Percentiles rank a stretch among this genome's conserved stretches.
Conservation (phyloP, 768 basidiomycete genomes). For the Amanita thiersii region DNA sequence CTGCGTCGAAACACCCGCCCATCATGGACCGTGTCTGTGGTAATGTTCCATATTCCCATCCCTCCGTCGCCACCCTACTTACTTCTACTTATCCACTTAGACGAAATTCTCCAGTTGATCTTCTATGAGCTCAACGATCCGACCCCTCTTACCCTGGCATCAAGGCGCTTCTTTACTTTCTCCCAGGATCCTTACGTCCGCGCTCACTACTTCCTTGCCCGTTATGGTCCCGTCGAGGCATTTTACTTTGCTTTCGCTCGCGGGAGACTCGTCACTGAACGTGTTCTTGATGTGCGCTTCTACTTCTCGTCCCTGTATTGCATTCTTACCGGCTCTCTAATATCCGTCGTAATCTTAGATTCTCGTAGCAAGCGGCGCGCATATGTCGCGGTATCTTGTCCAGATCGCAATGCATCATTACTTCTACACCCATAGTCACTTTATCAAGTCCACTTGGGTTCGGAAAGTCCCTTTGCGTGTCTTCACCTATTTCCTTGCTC, state of each 20-base stretch:
- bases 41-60: slow-evolving; percentile 18
- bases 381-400: slow-evolving; percentile 70
- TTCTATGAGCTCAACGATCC: slow-evolving; percentile 69
- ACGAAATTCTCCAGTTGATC: slow-evolving; percentile 66
- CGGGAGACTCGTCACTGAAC: slow-evolving; percentile 54
- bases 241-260: slow-evolving; percentile 70
- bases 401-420: slow-evolving; percentile 77
- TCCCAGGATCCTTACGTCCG: slow-evolving; percentile 69
- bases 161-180: slow-evolving; percentile 51
- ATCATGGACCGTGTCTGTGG: slow-evolving; percentile 68
- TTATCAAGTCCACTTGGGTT: slow-evolving; percentile 72
- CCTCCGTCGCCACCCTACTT: slow-evolving; percentile 7
- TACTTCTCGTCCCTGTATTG: slow-evolving; percentile 10
- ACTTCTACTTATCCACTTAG: slow-evolving; percentile 18
- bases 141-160: slow-evolving; percentile 45
- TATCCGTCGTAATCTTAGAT: slow-evolving; percentile 36
- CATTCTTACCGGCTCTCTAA: slow-evolving; percentile 11
- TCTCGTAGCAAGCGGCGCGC: slow-evolving; percentile 66
- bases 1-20: too few species aligned
- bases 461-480: slow-evolving; percentile 52
- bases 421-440: slow-evolving; percentile 64
- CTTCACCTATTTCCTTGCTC: slow-evolving; percentile 55
- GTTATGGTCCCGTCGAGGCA: slow-evolving; percentile 64
- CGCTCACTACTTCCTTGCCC: slow-evolving; percentile 69
- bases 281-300: slow-evolving; percentile 61